Evolutionary conservation across 2,329 filamentous ascomycete species (phyloP).

Genomic region (Davidsoniella eucalypti): DNA sequence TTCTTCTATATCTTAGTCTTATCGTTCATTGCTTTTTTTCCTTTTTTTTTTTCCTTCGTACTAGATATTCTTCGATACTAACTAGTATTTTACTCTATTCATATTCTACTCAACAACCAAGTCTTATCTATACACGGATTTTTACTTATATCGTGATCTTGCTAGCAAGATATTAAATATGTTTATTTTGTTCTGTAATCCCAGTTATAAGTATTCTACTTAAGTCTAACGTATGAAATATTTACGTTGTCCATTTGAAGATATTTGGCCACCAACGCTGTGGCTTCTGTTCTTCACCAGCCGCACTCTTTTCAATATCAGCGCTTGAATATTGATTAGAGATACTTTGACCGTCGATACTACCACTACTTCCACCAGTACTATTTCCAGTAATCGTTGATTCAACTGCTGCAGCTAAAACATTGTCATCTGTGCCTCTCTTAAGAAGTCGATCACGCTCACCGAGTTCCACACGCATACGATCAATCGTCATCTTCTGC

Average conservation of each 20-base stretch:
- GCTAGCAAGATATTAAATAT: too few relatives aligned
- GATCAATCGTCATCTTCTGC: background rate
- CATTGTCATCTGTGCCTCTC: background rate
- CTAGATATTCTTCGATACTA: background rate
- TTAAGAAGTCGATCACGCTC: slow-evolving; percentile 1
- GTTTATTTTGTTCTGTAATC: too few relatives aligned
- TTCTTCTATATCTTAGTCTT: too few relatives aligned
- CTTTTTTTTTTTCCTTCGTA: background rate
- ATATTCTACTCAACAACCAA: too few relatives aligned
- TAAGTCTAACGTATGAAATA: too few relatives aligned
- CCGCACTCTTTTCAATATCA: too few relatives aligned
- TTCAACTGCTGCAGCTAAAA: background rate
- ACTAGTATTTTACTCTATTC: too few relatives aligned
- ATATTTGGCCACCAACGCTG: background rate
- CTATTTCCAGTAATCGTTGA: too few relatives aligned
- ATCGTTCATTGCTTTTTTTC: background rate
- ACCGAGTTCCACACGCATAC: background rate
- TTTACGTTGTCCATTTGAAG: background rate
- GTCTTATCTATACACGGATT: too few relatives aligned
- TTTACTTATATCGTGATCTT: too few relatives aligned
- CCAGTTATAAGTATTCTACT: too few relatives aligned
- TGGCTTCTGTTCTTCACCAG: background rate
- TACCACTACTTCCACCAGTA: background rate
- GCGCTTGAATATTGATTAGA: background rate
- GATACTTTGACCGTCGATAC: background rate